Conservation (phyloP, 495 filamentous ascomycete genomes). For the Lepidopterella palustris region DNA sequence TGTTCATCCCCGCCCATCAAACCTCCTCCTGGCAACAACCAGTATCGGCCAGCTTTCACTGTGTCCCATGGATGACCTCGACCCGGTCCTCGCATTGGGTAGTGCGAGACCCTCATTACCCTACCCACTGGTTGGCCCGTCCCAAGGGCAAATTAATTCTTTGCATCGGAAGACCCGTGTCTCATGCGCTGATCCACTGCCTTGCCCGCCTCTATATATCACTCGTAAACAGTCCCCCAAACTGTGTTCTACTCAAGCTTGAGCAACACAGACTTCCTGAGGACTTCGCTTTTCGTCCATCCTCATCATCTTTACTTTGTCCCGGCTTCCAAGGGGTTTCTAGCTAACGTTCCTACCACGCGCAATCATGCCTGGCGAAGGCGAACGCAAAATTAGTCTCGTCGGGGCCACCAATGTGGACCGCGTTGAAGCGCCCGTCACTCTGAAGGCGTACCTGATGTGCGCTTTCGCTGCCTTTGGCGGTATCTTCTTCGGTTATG, state of each 20-base stretch:
- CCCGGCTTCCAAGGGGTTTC: not conserved
- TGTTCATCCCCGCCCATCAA: not conserved
- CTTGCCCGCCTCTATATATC: not conserved
- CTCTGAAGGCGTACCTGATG: constrained; percentile 32
- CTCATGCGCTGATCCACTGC: not conserved
- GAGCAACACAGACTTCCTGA: not conserved
- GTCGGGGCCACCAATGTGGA: constrained; percentile 25
- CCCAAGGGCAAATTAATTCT: not conserved
- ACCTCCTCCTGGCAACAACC: not conserved
- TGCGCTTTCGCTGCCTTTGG: constrained; percentile 36
- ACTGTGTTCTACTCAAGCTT: not conserved
- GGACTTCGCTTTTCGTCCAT: not conserved
- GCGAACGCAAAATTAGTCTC: constrained; percentile 1
- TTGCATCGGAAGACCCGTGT: not conserved
- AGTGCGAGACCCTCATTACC: not conserved
- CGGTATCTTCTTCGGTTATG: constrained; percentile 38
- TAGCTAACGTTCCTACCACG: not conserved
- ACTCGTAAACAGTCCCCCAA: not conserved
- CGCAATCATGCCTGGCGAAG: constrained; percentile 16
- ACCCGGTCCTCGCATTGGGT: not conserved
- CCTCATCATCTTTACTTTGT: not conserved
- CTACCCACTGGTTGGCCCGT: not conserved
- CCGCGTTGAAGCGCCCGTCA: constrained; percentile 33
- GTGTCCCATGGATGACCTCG: not conserved
- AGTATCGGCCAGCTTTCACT: not conserved